Conservation (phyloP, 164 flowering plant species). For the Chimonanthus praecox region DNA sequence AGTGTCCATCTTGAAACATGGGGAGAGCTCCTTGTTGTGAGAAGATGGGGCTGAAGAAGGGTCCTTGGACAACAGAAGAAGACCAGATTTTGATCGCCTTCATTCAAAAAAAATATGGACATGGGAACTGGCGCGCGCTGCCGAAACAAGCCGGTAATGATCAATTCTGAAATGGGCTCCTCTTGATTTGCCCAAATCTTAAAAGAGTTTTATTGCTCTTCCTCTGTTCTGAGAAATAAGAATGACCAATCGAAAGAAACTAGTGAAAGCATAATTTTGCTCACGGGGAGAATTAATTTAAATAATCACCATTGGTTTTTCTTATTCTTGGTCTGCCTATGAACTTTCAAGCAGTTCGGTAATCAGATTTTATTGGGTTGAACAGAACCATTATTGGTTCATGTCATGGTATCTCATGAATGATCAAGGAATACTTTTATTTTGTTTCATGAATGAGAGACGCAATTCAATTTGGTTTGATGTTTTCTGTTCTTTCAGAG, state of each 20-base stretch:
- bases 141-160: conserved; percentile 21
- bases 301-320: not conserved
- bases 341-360: not conserved
- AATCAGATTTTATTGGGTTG: not conserved
- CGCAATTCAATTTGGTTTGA: not conserved
- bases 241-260: conserved; percentile 13
- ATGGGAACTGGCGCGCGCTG: conserved; percentile 19
- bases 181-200: not conserved
- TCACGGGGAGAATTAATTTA: not conserved
- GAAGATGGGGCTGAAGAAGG: conserved; percentile 21
- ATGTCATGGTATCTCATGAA: not conserved
- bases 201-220: not conserved
- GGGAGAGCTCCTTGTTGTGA: conserved; percentile 20
- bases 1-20: conserved; percentile 3
- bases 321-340: not conserved
- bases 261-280: not conserved
- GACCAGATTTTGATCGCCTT: conserved; percentile 10
- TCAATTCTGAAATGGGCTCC: conserved; percentile 1
- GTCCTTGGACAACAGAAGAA: conserved; percentile 19
- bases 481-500: conserved; percentile 26
- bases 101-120: conserved; percentile 15
- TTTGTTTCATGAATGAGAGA: too few species aligned
- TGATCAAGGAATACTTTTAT: not conserved
- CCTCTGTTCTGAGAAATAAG: not conserved
- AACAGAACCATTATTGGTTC: not conserved